phyloP scores from a whole-genome alignment of 495 filamentous ascomycete species.

The Mytilinidion resinicola region DNA sequence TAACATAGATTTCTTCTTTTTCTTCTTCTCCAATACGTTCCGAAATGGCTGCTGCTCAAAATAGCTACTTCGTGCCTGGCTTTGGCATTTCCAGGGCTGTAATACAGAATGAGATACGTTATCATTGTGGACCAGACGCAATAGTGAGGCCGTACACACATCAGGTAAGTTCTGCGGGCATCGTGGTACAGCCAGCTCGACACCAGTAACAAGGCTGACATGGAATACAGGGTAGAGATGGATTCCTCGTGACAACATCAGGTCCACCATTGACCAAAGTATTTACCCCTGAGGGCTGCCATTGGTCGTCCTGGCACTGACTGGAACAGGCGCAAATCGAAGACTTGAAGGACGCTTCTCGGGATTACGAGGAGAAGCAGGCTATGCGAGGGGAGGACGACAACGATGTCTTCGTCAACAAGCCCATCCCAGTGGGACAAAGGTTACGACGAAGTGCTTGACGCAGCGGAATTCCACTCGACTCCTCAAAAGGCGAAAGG shows the following conservation, averaged over 20 bases:
- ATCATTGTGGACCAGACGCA: slow-evolving; percentile 33
- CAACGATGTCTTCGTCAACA: slow-evolving; percentile 27
- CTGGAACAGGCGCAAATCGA: slow-evolving; percentile 29
- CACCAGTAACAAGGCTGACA: slow-evolving; percentile 15
- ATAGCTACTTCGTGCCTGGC: slow-evolving; percentile 33
- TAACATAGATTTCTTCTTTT: neutral
- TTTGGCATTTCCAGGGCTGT: slow-evolving; percentile 33
- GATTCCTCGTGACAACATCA: slow-evolving; percentile 32
- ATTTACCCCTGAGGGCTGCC: neutral
- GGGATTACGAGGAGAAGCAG: slow-evolving; percentile 31
- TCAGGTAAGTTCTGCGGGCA: slow-evolving; percentile 16
- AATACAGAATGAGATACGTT: slow-evolving; percentile 34
- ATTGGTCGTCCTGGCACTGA: neutral
- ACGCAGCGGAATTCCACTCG: neutral
- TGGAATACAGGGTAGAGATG: slow-evolving; percentile 28
- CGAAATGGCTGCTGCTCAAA: slow-evolving; percentile 14
- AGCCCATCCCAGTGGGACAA: slow-evolving; percentile 24
- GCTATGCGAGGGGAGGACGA: slow-evolving; percentile 19
- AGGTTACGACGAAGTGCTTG: slow-evolving; percentile 15
- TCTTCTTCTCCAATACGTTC: neutral
- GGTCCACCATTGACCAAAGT: slow-evolving; percentile 33
- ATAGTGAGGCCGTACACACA: slow-evolving; percentile 32
- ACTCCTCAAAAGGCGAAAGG: no score
- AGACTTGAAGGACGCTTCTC: slow-evolving; percentile 29
- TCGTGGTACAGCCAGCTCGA: neutral